Percentiles rank a stretch among this genome's conserved stretches.
These are phyloP conservation scores for Chytriomyces sp. DNA, from an alignment of 192 early-diverging fungal genomes.

Conservation along the genomic window DNA sequence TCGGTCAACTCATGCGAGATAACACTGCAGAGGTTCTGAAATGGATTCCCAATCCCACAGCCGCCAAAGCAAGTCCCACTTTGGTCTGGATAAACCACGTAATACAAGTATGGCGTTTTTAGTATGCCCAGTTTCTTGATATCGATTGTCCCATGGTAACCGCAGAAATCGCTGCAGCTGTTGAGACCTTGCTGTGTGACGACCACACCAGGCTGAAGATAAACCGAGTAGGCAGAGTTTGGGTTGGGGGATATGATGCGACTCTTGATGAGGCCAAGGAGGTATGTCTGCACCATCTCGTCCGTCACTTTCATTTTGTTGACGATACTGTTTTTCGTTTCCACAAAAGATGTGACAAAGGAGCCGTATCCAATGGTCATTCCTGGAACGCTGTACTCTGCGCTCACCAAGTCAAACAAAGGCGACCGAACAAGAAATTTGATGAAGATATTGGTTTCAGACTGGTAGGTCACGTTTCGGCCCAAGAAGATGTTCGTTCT, in stretches of 20 bases:
- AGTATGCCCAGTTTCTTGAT: conserved; percentile 2
- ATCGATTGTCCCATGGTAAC: conserved; percentile 4
- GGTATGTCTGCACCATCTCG: not conserved
- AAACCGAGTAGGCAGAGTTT: not conserved
- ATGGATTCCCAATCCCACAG: not conserved
- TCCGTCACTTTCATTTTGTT: not conserved
- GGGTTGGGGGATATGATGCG: not conserved
- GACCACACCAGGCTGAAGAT: not conserved
- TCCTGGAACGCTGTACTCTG: not conserved
- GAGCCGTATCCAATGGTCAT: not conserved
- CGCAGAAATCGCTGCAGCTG: not conserved
- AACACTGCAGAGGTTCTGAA: conserved; percentile 40
- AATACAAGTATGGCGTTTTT: conserved; percentile 26
- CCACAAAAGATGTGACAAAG: not conserved
- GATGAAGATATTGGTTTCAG: not conserved
- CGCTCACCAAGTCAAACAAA: not conserved
- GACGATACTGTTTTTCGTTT: not conserved
- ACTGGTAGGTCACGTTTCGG: not conserved
- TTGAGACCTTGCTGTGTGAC: not conserved
- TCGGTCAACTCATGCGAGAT: conserved; percentile 40
- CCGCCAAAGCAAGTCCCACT: conserved; percentile 18
- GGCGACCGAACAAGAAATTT: not conserved
- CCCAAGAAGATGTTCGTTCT: not conserved
- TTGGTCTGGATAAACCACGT: conserved; percentile 41
- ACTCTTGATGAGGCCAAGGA: not conserved